These are phyloP conservation scores for Penicillium parvum DNA, from an alignment of 495 filamentous ascomycete species.

Conservation along the genomic window DNA sequence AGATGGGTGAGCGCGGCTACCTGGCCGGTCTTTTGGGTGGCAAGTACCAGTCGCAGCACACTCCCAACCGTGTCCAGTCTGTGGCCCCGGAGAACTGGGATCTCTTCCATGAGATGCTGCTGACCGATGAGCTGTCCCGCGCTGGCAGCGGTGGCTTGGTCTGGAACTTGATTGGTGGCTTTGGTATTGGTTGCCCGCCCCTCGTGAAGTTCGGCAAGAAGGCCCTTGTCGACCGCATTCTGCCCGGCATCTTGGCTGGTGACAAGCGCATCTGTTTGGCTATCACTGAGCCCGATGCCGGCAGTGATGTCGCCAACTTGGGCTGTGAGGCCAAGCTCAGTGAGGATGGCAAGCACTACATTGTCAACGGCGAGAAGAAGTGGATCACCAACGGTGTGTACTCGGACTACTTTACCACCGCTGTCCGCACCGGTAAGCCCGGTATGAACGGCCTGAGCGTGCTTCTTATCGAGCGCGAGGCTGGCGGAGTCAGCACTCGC, in stretches of 20 bases:
- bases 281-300: slow-evolving; percentile 79
- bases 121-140: slow-evolving; percentile 92
- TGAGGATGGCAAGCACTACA: slow-evolving; percentile 95
- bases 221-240: slow-evolving; percentile 72
- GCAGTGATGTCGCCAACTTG: slow-evolving; percentile 87
- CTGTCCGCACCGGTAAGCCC: slow-evolving; percentile 77
- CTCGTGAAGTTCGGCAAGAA: slow-evolving; percentile 91
- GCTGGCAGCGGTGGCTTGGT: slow-evolving; percentile 87
- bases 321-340: slow-evolving; percentile 91
- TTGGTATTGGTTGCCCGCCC: slow-evolving; percentile 88
- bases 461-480: slow-evolving; percentile 78
- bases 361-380: slow-evolving; percentile 99
- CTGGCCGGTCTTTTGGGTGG: slow-evolving; percentile 83
- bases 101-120: slow-evolving; percentile 91
- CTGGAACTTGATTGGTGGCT: slow-evolving; percentile 97
- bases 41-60: slow-evolving; percentile 68
- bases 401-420: slow-evolving; percentile 95
- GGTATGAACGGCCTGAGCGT: slow-evolving; percentile 92
- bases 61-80: slow-evolving; percentile 62
- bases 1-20: slow-evolving; percentile 90
- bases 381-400: slow-evolving; percentile 99
- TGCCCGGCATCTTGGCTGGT: slow-evolving; percentile 80
- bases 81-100: slow-evolving; percentile 92
- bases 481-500: slow-evolving; percentile 81
- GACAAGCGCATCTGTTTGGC: slow-evolving; percentile 94